phyloP scores from a whole-genome alignment of 129 eudicot species.

The Ambrosia artemisiifolia region DNA sequence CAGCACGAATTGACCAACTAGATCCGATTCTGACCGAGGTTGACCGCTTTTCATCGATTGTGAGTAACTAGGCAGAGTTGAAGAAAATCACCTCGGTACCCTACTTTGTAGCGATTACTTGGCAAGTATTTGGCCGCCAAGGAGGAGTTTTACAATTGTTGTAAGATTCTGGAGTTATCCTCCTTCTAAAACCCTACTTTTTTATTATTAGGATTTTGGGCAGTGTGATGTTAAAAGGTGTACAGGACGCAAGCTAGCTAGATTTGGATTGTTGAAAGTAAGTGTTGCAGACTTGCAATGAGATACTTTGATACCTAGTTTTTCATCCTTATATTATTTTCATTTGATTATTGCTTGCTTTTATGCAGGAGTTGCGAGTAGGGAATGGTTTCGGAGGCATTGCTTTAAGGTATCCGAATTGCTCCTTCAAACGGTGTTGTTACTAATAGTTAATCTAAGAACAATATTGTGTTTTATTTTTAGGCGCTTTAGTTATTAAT shows the following conservation, averaged over 20 bases:
- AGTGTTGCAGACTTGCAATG: conserved; percentile 37
- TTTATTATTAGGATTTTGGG: conserved; percentile 72
- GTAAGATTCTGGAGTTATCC: conserved; percentile 1
- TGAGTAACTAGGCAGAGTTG: too few relatives aligned
- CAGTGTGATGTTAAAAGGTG: conserved; percentile 99
- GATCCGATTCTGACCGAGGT: too few relatives aligned
- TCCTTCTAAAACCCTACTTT: conserved; percentile 1
- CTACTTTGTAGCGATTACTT: too few relatives aligned
- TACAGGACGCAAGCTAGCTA: conserved; percentile 92
- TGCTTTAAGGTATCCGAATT: conserved; percentile 54
- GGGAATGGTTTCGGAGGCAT: conserved; percentile 94
- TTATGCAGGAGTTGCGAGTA: conserved; percentile 83
- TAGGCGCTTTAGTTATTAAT: background rate
- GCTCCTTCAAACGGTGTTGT: background rate
- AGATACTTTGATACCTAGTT: background rate
- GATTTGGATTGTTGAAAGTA: conserved; percentile 79
- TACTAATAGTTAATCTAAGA: background rate
- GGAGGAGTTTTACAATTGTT: background rate
- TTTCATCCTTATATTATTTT: background rate
- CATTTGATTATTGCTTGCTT: conserved; percentile 9
- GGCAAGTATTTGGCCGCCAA: too few relatives aligned
- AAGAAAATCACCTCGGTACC: too few relatives aligned
- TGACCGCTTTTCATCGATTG: too few relatives aligned
- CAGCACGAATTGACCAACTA: too few relatives aligned
- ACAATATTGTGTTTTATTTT: background rate